Base-by-base conservation (phyloP, 2,329 filamentous ascomycete species). In the Phialophora chinensis region DNA sequence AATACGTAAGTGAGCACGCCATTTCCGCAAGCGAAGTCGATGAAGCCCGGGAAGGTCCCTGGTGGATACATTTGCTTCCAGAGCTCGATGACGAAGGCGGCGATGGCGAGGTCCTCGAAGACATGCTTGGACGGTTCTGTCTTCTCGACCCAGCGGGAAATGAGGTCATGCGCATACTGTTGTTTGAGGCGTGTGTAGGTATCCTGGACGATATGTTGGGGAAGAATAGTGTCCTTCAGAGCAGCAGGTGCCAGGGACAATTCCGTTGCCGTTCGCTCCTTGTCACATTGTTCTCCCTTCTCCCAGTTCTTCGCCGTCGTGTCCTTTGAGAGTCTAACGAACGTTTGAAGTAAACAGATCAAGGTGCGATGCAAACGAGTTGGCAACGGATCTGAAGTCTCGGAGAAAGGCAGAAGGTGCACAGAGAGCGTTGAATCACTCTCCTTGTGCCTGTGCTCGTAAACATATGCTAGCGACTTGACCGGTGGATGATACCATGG, bases 1-100 rank as follows among this genome's bases (percentile, higher is more conserved):
- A 99, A 85, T 44, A 99, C 86, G 75, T 96, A 87, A 7, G 96
- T 91, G 1, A 99, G 85, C 3, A 99, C 82, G 0, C 95, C 95
- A 74, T 98, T 99, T 1, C 95, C 95, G 75, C 95, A 98, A 4
- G 94, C 95, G 54, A 99, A 92, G 74, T 99, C 95, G 23, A 97
- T 91, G 74, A 98, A 99, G 0, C 94, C 93, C 0, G 92, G 91
- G 73, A 97, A 97, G 5, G 74, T 74, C 2, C 69, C 65, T 17
- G 65, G 23, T 0, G 76, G 76, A 76, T 98, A 98, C 88, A 97
- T 94, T 65, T 90, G 87, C 12, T 82, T 80, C 95, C 95, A 99
- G 1, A 98, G 81, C 80, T 97, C 93, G 29, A 98, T 91, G 60
- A 98, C 81, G 73, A 97, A 99, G 0, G 94, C 91, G 0, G 94